Percentiles rank a stretch among this genome's conserved stretches.
Evolutionary conservation across 2,329 filamentous ascomycete species (phyloP).

Genomic region (Magnaporthales sp.): DNA sequence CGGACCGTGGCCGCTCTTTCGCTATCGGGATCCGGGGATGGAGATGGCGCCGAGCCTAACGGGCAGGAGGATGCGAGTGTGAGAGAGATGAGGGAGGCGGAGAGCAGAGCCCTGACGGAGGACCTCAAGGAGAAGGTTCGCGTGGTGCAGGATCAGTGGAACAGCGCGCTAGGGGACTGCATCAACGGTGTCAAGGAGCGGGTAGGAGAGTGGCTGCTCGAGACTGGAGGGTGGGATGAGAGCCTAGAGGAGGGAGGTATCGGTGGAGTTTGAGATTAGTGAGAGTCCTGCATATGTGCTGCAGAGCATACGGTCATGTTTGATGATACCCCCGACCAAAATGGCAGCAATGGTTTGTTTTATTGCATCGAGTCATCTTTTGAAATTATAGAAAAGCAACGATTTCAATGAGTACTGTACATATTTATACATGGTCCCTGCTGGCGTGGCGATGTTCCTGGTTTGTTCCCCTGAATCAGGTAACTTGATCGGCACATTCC

Average conservation of each 20-base stretch:
- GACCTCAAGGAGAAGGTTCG: constrained; percentile 91
- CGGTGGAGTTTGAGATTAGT: constrained; percentile 29
- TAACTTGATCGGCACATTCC: background rate
- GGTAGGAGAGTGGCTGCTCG: constrained; percentile 64
- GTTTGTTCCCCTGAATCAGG: background rate
- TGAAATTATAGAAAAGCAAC: background rate
- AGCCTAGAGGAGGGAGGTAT: constrained; percentile 51
- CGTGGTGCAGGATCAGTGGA: constrained; percentile 86
- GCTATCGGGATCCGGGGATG: constrained; percentile 61
- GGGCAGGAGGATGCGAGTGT: constrained; percentile 35
- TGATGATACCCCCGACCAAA: constrained; percentile 15
- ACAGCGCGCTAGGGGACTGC: constrained; percentile 71
- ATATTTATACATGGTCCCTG: background rate
- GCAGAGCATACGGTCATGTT: background rate
- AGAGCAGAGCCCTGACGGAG: constrained; percentile 64
- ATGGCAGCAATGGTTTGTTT: background rate
- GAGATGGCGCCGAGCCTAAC: constrained; percentile 27
- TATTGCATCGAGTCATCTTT: background rate
- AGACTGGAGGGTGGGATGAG: constrained; percentile 85
- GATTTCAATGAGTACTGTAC: background rate
- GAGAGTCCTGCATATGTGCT: background rate
- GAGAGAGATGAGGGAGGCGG: constrained; percentile 51
- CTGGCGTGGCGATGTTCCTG: background rate
- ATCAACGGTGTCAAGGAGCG: constrained; percentile 65
- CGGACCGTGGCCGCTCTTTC: constrained; percentile 48